phyloP scores from a whole-genome alignment of 139 green algal species.

The Closterium sp. region DNA sequence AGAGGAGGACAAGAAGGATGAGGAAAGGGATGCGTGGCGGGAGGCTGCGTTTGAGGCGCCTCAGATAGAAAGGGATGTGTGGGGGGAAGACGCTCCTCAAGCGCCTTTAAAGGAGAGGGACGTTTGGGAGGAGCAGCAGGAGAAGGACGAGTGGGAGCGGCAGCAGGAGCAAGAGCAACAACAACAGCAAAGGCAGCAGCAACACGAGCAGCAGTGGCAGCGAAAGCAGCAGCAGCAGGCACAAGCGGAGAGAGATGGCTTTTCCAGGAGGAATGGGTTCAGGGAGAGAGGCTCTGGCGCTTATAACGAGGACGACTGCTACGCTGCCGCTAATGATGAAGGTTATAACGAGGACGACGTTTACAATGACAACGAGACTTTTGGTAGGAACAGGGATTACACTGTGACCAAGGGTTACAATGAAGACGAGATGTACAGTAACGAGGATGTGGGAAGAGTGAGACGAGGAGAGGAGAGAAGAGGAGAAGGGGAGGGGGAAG shows the following conservation, averaged over 20 bases:
- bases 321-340: neutral
- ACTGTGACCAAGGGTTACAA: neutral
- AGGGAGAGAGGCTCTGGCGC: neutral
- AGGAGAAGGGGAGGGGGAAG: neutral
- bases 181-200: neutral
- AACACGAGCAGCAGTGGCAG: neutral
- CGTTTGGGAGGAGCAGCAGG: neutral
- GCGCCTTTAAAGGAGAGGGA: conserved; percentile 15
- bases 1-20: neutral
- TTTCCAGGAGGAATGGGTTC: neutral
- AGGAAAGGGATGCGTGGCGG: neutral
- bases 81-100: neutral
- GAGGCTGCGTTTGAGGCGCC: too few relatives aligned
- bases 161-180: neutral
- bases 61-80: too few relatives aligned
- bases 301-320: neutral
- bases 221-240: neutral
- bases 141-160: neutral
- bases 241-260: neutral
- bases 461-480: neutral
- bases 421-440: neutral
- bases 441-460: neutral
- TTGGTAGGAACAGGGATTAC: neutral
- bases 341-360: neutral
- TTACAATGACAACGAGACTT: neutral